These are phyloP conservation scores for Fusarium sp. DNA, from an alignment of 2,329 filamentous ascomycete species.

Conservation along the genomic window DNA sequence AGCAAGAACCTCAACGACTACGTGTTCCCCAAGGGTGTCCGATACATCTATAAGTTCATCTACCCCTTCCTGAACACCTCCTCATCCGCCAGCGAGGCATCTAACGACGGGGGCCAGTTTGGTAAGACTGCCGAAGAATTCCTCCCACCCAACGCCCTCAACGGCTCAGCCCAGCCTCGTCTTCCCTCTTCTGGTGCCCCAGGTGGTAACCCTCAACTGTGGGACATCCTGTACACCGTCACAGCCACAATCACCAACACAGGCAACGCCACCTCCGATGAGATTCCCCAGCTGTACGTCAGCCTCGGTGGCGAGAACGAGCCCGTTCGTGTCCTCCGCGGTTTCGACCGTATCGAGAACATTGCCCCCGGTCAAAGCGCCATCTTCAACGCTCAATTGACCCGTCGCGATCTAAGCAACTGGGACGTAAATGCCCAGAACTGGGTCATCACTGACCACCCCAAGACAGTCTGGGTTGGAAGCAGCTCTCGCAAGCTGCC, in stretches of 20 bases:
- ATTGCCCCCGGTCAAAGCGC: constrained; percentile 75
- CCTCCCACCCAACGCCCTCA: constrained; percentile 67
- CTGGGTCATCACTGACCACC: constrained; percentile 72
- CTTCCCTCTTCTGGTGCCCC: constrained; percentile 62
- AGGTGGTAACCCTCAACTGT: constrained; percentile 73
- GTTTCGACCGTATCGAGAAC: constrained; percentile 78
- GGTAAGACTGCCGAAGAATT: constrained; percentile 67
- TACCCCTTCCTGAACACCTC: constrained; percentile 80
- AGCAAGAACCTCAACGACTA: constrained; percentile 73
- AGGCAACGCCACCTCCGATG: constrained; percentile 71
- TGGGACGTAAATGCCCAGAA: constrained; percentile 86
- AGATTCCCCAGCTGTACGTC: constrained; percentile 82
- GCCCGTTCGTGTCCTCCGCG: constrained; percentile 73
- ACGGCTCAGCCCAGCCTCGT: constrained; percentile 67
- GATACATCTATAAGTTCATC: constrained; percentile 65
- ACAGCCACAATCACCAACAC: constrained; percentile 78
- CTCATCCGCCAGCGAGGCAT: constrained; percentile 64
- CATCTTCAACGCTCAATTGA: constrained; percentile 75
- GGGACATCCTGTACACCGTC: constrained; percentile 75
- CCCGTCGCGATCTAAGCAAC: constrained; percentile 84
- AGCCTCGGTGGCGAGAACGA: constrained; percentile 83
- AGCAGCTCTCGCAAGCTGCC: constrained; percentile 66
- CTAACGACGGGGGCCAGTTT: constrained; percentile 65
- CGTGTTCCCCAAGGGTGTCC: constrained; percentile 70
- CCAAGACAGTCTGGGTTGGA: constrained; percentile 67